Evolutionary conservation across 2,329 filamentous ascomycete species (phyloP), one percentile per base, ranked within the genome.

Genomic region (Dactylellina leptospora): DNA sequence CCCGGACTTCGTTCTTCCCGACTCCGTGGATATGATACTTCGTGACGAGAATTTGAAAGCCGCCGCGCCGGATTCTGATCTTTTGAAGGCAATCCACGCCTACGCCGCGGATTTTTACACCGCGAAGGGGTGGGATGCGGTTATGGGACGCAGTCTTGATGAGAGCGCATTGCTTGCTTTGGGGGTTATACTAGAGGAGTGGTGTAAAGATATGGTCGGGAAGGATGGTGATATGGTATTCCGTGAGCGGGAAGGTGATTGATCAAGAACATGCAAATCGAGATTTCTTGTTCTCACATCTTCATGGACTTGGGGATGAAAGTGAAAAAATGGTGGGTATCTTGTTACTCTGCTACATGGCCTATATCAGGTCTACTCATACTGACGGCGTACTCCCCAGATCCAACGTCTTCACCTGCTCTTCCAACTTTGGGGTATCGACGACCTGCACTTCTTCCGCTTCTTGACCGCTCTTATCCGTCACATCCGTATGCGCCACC

Each of bases 141-240:
- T 75, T 23, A 80, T 81, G 53, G 84, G 80, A 77, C 80, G 83
- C 74, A 90, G 86, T 78, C 86, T 93, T 85, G 89, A 93, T 77
- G 90, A 91, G 81, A 91, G 89, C 11, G 90, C 90, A 2, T 82
- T 93, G 66, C 81, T 93, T 59, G 89, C 90, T 0, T 83, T 93
- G 76, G 90, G 90, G 0, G 86, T 93, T 51, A 79, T 93, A 63
- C 81, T 93, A 42, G 90, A 93, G 79, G 90, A 93, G 79, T 85
- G 86, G 1, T 83, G 85, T 13, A 82, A 83, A 40, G 85, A 87
- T 48, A 78, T 83, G 4, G 80, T 93, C 18, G 90, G 89, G 3
- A 81, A 83, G 60, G 85, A 82, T 10, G 90, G 90, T 20, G 88
- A 92, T 79, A 78, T 91, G 50, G 88, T 89, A 1, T 89, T 93